Evolutionary conservation across 108 stramenopile species (phyloP), one percentile per base, ranked within the genome.

Genomic region (Nitzschia sp.): DNA sequence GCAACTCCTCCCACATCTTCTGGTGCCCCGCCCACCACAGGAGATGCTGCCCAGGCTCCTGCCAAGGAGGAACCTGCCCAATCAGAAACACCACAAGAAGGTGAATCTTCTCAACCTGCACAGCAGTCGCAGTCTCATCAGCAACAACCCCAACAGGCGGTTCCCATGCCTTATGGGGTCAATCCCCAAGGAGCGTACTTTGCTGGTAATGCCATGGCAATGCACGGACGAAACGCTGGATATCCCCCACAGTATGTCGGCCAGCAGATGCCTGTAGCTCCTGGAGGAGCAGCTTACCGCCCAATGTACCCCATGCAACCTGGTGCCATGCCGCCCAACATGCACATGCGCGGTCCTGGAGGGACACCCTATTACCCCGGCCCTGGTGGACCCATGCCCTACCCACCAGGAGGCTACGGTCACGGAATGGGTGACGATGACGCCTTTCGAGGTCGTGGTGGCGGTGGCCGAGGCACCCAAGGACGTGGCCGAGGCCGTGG

Each of bases 191-290:
- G 72, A 22, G 71, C 69, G 15, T 83, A 84, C 57, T 82, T 75
- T 61, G 46, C 72, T 10, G 74, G 70, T 10, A 60, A 53, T 14
- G 48, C 39, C 7, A 67, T 65, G 55, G 53, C 68, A 6, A 78
- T 83, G 79, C 70, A 74, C 42, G 75, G 67, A 21, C 80, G 70
- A 21, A 70, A 80, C n/a, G 81, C 86, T 19, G 57, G 59, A 22
- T 76, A 71, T 53, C 79, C 77, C 56, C 78, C 85, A 37, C 83
- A 82, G 37, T 81, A 77, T 67, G 78, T 80, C 20, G 62, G 61
- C 0, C 81, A 82, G 52, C 79, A 75, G 54, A 80, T 80, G 34
- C 73, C 62, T 6, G 79, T 69, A 57, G 70, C 44, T 37, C 76
- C 75, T 7, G 65, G 59, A 34, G 74, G 69, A 8, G 61, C 57